A percentile compares a stretch with the other conserved stretches of the same genome.
Evolutionary conservation across 1,284 basidiomycete species (phyloP).

Genomic region (Rhodotorula mucilaginosa): DNA sequence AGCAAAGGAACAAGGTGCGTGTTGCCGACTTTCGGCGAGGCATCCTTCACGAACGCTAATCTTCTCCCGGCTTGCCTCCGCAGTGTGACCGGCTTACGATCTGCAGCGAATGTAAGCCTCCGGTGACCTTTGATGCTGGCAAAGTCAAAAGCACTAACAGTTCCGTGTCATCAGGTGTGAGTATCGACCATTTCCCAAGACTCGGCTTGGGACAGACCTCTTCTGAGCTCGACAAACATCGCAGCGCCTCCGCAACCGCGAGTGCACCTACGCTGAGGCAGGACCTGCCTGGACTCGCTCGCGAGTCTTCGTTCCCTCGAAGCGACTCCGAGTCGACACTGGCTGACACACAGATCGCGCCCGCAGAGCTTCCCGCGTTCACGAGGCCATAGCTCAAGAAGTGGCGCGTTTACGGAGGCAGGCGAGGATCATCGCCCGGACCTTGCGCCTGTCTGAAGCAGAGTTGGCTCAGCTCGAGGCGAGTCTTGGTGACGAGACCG

Average conservation of each 20-base stretch:
- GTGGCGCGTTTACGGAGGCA: slow-evolving; percentile 1
- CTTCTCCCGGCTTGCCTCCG: no score
- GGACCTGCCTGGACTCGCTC: background rate
- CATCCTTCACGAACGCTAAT: background rate
- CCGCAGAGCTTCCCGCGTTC: background rate
- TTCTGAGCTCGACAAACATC: no score
- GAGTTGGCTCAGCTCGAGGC: background rate
- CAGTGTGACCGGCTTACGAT: slow-evolving; percentile 2
- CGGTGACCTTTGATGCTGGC: no score
- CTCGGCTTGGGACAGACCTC: no score
- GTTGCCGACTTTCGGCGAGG: background rate
- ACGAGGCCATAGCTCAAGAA: background rate
- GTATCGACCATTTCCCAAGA: background rate
- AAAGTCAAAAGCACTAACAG: background rate
- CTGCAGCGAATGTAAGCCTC: slow-evolving; percentile 5
- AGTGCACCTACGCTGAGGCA: slow-evolving; percentile 3
- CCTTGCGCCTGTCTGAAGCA: background rate
- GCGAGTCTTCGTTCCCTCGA: no score
- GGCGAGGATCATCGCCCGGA: slow-evolving; percentile 1
- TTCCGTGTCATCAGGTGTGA: background rate
- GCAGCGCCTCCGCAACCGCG: background rate
- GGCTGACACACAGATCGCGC: background rate
- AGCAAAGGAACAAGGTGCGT: background rate
- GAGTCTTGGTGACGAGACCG: background rate
- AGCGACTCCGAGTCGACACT: background rate